A percentile compares a stretch with the other conserved stretches of the same genome.
Evolutionary conservation across 2,329 filamentous ascomycete species (phyloP).

Genomic region (Didymella arachidicola): DNA sequence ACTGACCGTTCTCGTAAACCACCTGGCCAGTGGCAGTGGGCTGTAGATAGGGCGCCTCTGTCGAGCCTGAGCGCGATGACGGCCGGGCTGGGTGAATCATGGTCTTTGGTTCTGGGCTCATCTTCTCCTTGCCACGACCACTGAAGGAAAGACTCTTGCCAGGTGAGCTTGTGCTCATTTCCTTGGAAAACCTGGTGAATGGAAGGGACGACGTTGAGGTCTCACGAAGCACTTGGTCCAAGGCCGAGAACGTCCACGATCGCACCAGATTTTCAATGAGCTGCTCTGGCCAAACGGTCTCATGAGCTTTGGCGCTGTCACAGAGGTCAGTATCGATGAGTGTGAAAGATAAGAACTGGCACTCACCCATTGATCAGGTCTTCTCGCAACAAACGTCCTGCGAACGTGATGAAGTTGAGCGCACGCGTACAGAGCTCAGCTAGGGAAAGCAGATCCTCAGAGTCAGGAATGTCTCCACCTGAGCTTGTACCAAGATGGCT

Average conservation of each 20-base stretch:
- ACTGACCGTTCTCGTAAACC: slow-evolving; percentile 51
- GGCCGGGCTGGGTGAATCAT: slow-evolving; percentile 73
- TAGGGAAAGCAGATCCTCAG: slow-evolving; percentile 79
- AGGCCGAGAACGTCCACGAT: slow-evolving; percentile 79
- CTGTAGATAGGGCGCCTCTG: slow-evolving; percentile 46
- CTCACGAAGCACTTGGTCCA: slow-evolving; percentile 78
- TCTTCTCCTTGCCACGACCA: slow-evolving; percentile 63
- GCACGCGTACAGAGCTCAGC: slow-evolving; percentile 85
- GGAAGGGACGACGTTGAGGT: slow-evolving; percentile 74
- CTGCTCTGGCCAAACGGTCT: slow-evolving; percentile 52
- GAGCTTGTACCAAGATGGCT: slow-evolving; percentile 40
- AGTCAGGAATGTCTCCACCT: slow-evolving; percentile 57
- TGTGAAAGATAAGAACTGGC: not conserved
- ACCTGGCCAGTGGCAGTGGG: slow-evolving; percentile 41
- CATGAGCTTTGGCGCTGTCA: slow-evolving; percentile 43
- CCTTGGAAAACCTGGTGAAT: slow-evolving; percentile 58
- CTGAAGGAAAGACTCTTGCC: slow-evolving; percentile 61
- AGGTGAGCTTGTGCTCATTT: slow-evolving; percentile 39
- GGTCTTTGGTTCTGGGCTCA: slow-evolving; percentile 71
- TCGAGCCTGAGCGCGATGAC: slow-evolving; percentile 58
- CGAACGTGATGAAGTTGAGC: slow-evolving; percentile 82
- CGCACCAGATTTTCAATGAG: slow-evolving; percentile 77
- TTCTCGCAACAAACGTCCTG: slow-evolving; percentile 78
- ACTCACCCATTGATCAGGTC: slow-evolving; percentile 73
- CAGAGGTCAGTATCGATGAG: slow-evolving; percentile 27